Evolutionary conservation across 768 basidiomycete species (phyloP).

Genomic region (Boletus bicolor): DNA sequence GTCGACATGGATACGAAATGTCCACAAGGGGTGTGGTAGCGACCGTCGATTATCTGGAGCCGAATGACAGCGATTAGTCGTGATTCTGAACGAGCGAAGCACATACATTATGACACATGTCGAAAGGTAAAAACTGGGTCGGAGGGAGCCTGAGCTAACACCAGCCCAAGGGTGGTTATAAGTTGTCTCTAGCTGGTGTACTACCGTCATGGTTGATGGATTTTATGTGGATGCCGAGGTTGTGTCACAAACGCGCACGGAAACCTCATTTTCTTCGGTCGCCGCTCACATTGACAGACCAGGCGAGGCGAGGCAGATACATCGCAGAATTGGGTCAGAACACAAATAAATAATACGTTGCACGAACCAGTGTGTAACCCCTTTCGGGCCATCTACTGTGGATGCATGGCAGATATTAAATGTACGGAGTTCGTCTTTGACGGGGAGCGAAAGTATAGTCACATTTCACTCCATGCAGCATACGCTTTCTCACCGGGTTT

Average conservation of each 20-base stretch:
- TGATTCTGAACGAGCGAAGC: neutral
- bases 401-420: conserved; percentile 14
- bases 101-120: conserved; percentile 76
- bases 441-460: neutral
- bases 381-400: conserved; percentile 12
- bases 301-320: conserved; percentile 36
- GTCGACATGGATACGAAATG: conserved; percentile 76
- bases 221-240: conserved; percentile 31
- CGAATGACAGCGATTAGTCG: neutral
- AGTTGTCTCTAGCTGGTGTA: conserved; percentile 13
- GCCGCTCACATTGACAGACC: conserved; percentile 32
- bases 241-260: conserved; percentile 37
- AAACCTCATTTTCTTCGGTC: conserved; percentile 37
- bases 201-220: conserved; percentile 14
- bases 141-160: conserved; percentile 13
- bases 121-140: conserved; percentile 14
- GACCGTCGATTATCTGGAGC: conserved; percentile 69
- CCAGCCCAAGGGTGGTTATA: conserved; percentile 19
- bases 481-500: neutral
- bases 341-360: conserved; percentile 23
- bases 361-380: conserved; percentile 11
- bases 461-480: neutral
- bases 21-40: conserved; percentile 64
- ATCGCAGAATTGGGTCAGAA: conserved; percentile 19
- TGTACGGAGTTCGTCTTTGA: conserved; percentile 7